phyloP scores from a whole-genome alignment of 306 rosid genomes.

The Erythrophleum fordii region DNA sequence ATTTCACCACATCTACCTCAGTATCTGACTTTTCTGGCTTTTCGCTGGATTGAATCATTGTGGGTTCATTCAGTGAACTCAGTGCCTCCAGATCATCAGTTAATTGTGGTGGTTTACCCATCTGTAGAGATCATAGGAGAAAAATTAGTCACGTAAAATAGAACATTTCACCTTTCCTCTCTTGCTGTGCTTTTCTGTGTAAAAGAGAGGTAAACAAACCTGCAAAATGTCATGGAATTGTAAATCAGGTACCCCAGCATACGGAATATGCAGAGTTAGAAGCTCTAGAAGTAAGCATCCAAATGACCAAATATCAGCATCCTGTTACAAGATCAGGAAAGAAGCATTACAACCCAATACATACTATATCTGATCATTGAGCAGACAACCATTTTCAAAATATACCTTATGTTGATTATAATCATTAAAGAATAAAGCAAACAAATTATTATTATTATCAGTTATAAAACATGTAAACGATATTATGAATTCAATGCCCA shows the following conservation, averaged over 20 bases:
- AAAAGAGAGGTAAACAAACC: slow-evolving; percentile 49
- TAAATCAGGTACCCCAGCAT: slow-evolving; percentile 62
- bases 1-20: slow-evolving; percentile 44
- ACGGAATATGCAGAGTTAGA: slow-evolving; percentile 77
- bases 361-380: slow-evolving; percentile 16
- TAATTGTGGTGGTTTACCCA: slow-evolving; percentile 71
- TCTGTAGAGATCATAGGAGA: slow-evolving; percentile 43
- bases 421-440: neutral
- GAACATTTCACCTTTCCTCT: neutral
- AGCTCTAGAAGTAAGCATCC: slow-evolving; percentile 91
- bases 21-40: slow-evolving; percentile 52
- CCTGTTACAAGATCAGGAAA: slow-evolving; percentile 57
- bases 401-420: neutral
- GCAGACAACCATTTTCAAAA: neutral
- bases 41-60: slow-evolving; percentile 63
- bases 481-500: slow-evolving; percentile 5
- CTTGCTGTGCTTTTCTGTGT: neutral
- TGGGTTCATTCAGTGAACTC: slow-evolving; percentile 52
- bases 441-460: neutral
- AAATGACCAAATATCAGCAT: slow-evolving; percentile 96
- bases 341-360: slow-evolving; percentile 14
- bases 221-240: slow-evolving; percentile 65
- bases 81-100: slow-evolving; percentile 66
- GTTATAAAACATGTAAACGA: neutral
- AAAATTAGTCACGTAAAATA: slow-evolving; percentile 4